Percentiles rank a stretch among this genome's conserved stretches.
Evolutionary conservation across 2,329 filamentous ascomycete species (phyloP).

Genomic region (Penicillium sclerotiorum): DNA sequence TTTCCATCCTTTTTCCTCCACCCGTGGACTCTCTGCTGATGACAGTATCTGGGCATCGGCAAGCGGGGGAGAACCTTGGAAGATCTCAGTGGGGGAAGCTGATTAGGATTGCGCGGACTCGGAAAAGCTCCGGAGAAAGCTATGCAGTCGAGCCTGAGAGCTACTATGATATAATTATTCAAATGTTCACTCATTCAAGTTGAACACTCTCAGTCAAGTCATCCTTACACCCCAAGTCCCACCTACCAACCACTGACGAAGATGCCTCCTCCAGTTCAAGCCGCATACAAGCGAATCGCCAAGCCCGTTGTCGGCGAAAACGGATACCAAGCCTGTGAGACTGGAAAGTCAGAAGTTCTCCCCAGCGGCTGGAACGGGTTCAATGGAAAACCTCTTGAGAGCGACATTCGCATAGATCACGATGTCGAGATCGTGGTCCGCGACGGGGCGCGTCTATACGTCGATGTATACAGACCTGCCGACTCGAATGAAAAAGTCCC

Average conservation of each 20-base stretch:
- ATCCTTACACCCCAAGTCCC: too few relatives aligned
- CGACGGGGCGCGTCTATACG: constrained; percentile 47
- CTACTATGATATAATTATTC: too few relatives aligned
- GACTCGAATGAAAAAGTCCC: constrained; percentile 40
- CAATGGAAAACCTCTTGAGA: constrained; percentile 38
- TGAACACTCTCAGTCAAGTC: constrained; percentile 6
- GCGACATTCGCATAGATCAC: constrained; percentile 47
- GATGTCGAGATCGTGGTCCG: constrained; percentile 49
- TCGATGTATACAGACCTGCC: constrained; percentile 49
- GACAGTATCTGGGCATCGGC: too few relatives aligned
- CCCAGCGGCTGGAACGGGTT: constrained; percentile 43
- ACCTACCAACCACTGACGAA: constrained; percentile 5
- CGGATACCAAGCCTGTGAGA: constrained; percentile 44
- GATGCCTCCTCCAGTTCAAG: constrained; percentile 38
- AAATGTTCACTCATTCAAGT: too few relatives aligned
- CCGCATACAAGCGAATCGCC: constrained; percentile 28
- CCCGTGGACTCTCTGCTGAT: too few relatives aligned
- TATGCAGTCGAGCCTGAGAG: too few relatives aligned
- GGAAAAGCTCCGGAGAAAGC: too few relatives aligned
- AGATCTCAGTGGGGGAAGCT: too few relatives aligned
- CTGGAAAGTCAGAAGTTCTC: constrained; percentile 44
- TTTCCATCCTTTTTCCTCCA: too few relatives aligned
- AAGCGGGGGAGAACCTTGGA: not conserved
- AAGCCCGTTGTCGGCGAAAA: constrained; percentile 41
- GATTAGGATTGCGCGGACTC: not conserved